Evolutionary conservation across 2,329 filamentous ascomycete genomes (phyloP).

Genomic region (Coniochaeta sp.): DNA sequence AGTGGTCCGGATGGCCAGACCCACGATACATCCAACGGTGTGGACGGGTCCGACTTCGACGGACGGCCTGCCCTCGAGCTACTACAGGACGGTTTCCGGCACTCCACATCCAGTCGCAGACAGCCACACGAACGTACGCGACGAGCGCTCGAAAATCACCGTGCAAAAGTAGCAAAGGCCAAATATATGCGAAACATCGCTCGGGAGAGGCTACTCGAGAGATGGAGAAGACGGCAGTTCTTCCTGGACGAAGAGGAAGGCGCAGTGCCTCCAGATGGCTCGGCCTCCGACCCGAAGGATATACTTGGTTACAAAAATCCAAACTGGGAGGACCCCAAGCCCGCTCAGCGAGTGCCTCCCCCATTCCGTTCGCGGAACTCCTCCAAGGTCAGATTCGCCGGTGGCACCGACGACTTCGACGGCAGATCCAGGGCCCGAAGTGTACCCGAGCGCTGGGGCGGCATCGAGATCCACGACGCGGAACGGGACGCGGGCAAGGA

Average conservation of each 20-base stretch:
- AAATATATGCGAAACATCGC: slow-evolving; percentile 32
- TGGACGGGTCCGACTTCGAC: neutral
- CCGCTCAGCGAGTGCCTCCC: slow-evolving; percentile 23
- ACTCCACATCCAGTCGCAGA: slow-evolving; percentile 24
- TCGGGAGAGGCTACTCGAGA: slow-evolving; percentile 53
- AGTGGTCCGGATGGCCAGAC: neutral
- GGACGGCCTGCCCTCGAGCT: neutral
- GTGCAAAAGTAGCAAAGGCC: slow-evolving; percentile 28
- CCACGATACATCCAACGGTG: neutral
- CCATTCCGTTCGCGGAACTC: slow-evolving; percentile 63
- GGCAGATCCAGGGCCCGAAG: slow-evolving; percentile 65
- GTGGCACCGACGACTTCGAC: slow-evolving; percentile 64
- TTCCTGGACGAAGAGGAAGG: slow-evolving; percentile 85
- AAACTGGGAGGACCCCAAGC: slow-evolving; percentile 36
- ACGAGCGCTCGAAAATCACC: slow-evolving; percentile 8
- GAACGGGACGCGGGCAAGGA: slow-evolving; percentile 82
- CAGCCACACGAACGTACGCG: slow-evolving; percentile 20
- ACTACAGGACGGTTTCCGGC: neutral
- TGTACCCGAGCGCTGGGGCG: slow-evolving; percentile 68
- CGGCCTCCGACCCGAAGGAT: slow-evolving; percentile 50
- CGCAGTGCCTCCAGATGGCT: slow-evolving; percentile 54
- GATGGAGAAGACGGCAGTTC: slow-evolving; percentile 72
- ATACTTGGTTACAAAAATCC: slow-evolving; percentile 34
- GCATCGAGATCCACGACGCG: slow-evolving; percentile 70
- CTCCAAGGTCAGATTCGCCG: slow-evolving; percentile 71